Evolutionary conservation across 257 asterid species (phyloP).

Genomic region (Leonotis leonurus): DNA sequence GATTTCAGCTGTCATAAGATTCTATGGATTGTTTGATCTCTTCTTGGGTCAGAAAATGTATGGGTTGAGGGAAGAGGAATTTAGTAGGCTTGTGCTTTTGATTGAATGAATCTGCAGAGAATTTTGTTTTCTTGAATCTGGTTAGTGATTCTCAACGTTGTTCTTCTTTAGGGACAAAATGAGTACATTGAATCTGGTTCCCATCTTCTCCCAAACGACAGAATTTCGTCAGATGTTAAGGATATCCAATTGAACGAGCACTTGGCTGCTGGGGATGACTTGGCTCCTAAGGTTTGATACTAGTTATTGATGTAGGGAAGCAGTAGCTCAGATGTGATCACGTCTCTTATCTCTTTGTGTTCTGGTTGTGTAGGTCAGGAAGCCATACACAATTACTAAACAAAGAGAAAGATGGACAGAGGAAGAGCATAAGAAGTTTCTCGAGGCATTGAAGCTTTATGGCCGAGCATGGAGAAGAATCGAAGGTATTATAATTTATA

Average conservation of each 20-base stretch:
- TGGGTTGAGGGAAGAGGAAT: background rate
- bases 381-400: constrained; percentile 83
- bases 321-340: background rate
- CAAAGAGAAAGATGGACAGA: constrained; percentile 96
- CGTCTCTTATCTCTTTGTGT: background rate
- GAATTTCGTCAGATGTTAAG: constrained; percentile 22
- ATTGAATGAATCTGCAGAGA: background rate
- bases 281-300: constrained; percentile 52
- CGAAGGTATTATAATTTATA: constrained; percentile 74
- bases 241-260: constrained; percentile 35
- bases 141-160: constrained; percentile 8
- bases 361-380: constrained; percentile 47
- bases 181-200: constrained; percentile 23
- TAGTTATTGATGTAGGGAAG: background rate
- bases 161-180: constrained; percentile 34
- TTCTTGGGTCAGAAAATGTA: too few species aligned
- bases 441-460: constrained; percentile 78
- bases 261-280: constrained; percentile 36
- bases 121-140: background rate
- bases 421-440: constrained; percentile 80
- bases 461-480: constrained; percentile 96
- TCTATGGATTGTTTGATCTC: too few species aligned
- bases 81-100: background rate
- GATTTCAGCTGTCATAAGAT: background rate
- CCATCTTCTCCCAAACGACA: constrained; percentile 13